These are phyloP conservation scores for Papiliotrema laurentii DNA, from an alignment of 1,284 basidiomycete species.

Conservation along the genomic window DNA sequence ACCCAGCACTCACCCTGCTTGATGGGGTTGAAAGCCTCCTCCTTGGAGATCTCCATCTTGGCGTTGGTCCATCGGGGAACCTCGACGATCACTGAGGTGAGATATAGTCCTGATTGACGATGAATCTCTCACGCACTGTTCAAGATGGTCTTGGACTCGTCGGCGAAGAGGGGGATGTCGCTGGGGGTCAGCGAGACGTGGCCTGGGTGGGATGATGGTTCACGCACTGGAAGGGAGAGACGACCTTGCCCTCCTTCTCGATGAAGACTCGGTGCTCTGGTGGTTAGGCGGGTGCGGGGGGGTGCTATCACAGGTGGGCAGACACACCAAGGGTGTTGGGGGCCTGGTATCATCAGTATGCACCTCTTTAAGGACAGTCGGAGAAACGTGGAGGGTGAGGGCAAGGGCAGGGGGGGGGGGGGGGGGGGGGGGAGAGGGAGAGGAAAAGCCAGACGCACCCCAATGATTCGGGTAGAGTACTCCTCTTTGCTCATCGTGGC, in stretches of 20 bases:
- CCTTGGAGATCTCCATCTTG: constrained; percentile 98
- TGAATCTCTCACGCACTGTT: constrained; percentile 56
- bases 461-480: constrained; percentile 32
- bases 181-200: constrained; percentile 18
- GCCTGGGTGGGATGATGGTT: not conserved
- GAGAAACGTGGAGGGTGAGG: no score
- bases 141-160: constrained; percentile 86
- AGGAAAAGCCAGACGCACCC: constrained; percentile 19
- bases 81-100: constrained; percentile 73
- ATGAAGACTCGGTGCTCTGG: constrained; percentile 90
- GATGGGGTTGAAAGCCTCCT: constrained; percentile 97
- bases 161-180: constrained; percentile 93
- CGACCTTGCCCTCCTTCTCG: constrained; percentile 78
- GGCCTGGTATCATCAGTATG: constrained; percentile 48
- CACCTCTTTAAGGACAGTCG: not conserved
- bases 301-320: not conserved
- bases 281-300: constrained; percentile 8
- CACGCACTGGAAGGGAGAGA: constrained; percentile 77
- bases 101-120: not conserved
- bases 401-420: no score
- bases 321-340: constrained; percentile 82
- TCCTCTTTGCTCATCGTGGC: constrained; percentile 17
- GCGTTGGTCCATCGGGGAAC: constrained; percentile 99
- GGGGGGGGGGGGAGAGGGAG: no score
- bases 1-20: constrained; percentile 61